Conservation (phyloP, 2,329 filamentous ascomycete genomes). For the Lachnellula subtilissima region DNA sequence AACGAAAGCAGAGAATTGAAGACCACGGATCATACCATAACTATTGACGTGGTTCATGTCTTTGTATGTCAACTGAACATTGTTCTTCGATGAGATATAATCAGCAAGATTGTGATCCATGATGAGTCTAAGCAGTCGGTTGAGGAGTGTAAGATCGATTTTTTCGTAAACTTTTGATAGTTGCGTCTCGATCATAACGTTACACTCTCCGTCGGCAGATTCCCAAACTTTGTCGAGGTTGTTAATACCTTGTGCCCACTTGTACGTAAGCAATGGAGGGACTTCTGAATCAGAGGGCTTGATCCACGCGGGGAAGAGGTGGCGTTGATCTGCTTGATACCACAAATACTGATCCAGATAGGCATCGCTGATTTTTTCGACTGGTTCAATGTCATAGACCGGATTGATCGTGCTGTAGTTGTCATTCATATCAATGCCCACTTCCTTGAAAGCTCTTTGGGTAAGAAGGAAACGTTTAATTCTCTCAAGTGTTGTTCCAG, state of each 20-base stretch:
- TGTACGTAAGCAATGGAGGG: slow-evolving; percentile 88
- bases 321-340: slow-evolving; percentile 97
- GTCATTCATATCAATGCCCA: slow-evolving; percentile 99
- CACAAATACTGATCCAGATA: slow-evolving; percentile 98
- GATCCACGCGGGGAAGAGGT: slow-evolving; percentile 97
- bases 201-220: slow-evolving; percentile 88
- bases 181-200: slow-evolving; percentile 97
- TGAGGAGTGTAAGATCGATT: slow-evolving; percentile 93
- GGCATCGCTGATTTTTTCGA: slow-evolving; percentile 98
- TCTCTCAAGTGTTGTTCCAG: slow-evolving; percentile 87
- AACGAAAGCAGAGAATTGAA: slow-evolving; percentile 97
- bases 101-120: slow-evolving; percentile 99
- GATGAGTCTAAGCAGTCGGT: slow-evolving; percentile 85
- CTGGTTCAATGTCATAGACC: slow-evolving; percentile 97
- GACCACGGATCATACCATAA: slow-evolving; percentile 94
- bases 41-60: slow-evolving; percentile 99
- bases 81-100: slow-evolving; percentile 99
- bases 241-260: slow-evolving; percentile 99
- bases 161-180: slow-evolving; percentile 99
- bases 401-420: slow-evolving; percentile 99
- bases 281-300: slow-evolving; percentile 98
- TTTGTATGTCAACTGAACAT: slow-evolving; percentile 98
- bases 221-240: slow-evolving; percentile 96
- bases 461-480: slow-evolving; percentile 98
- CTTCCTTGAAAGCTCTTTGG: slow-evolving; percentile 97